Base-by-base conservation (phyloP, 2,329 filamentous ascomycete species). In the Hirsutella thompsonii region DNA sequence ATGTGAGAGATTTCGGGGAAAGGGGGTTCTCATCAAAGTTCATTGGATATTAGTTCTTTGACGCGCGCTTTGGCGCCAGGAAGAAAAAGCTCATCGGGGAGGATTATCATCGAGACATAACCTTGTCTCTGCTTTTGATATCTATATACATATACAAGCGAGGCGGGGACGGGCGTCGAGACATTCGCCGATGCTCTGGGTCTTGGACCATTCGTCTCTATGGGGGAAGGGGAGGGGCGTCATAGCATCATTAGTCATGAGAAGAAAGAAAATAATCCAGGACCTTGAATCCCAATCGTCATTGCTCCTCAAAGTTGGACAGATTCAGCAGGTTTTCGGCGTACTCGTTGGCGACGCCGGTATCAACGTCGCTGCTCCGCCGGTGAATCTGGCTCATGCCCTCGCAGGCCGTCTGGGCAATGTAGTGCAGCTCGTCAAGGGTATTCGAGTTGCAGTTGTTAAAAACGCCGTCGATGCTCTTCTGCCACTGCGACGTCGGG, bases 341-440 rank as follows among this genome's bases (percentile, higher is more conserved):
- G 38, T 57, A 59, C 35, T 58, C 58, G 20, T 54, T 52, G 8
- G 52, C 54, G 49, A 55, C 49, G 39, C 50, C 50, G 21, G 50
- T 53, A n/a, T 48, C 52, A 8, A 53, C 46, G 40, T 58, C 55
- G 20, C 50, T 55, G 13, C 58, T 48, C 18, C 56, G 52, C 19
- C 47, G 46, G 38, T 74, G 60, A 26, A 66, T 56, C 51, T 64
- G 58, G 29, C 59, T 62, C 61, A 68, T 64, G 21, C 63, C 66
- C 40, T 60, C 56, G 44, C 59, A 64, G 4, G 64, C 63, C 40
- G 55, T 64, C 44, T 69, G 60, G 11, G 63, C 63, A 43, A 69
- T 67, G 37, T 59, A 57, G 40, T 66, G 62, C 43, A 69, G 53
- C 44, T 64, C 61, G 28, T 63, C 56, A n/a, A 68, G 57, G 8